Base-by-base conservation (phyloP, 2,329 filamentous ascomycete genomes). In the Neopestalotiopsis clavispora region DNA sequence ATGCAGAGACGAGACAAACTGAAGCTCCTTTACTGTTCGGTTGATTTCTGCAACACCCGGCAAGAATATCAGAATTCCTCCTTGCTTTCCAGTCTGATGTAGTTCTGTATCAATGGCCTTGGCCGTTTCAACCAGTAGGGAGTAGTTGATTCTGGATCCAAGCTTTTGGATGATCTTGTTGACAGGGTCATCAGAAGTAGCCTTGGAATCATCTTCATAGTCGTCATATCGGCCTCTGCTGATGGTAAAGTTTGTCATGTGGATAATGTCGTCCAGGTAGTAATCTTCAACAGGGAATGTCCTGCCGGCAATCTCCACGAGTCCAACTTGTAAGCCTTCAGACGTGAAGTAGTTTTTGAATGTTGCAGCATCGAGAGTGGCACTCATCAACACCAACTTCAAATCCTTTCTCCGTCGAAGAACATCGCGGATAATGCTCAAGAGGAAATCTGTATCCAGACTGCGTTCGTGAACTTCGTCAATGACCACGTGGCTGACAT, bases 391-490 rank as follows among this genome's bases (percentile, higher is more conserved):
- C 13, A 99, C 90, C 56, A 98, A 87, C 79, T 95, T 97, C 49
- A 98, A 86, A 71, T 97, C 93, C 74, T 90, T 91, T 63, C 93
- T 88, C 72, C 86, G 85, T 69, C 87, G 88, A 72, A 98, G 81
- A 6, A 97, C 93, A 77, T 97, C 93, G 67, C 94, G 90, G 42
- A 99, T 84, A 65, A 99, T 87, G 58, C 95, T 94, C 66, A 99
- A 86, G 10, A 98, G 84, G 76, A 99, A 98, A 78, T 99, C 95
- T 0, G 95, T 98, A 76, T 98, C 96, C 10, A 99, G 84, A 80
- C 94, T 97, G 67, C 95, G 90, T 80, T 99, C 95, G 82, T 99
- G 95, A 3, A 98, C 95, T 80, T 99, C 95, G 78, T 99, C 95
- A 59, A 98, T 94, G 20, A 98, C 92, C 7, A 99, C 90, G 78